Base-by-base conservation (phyloP, 345 rosid genomes). In the Acer campestre region DNA sequence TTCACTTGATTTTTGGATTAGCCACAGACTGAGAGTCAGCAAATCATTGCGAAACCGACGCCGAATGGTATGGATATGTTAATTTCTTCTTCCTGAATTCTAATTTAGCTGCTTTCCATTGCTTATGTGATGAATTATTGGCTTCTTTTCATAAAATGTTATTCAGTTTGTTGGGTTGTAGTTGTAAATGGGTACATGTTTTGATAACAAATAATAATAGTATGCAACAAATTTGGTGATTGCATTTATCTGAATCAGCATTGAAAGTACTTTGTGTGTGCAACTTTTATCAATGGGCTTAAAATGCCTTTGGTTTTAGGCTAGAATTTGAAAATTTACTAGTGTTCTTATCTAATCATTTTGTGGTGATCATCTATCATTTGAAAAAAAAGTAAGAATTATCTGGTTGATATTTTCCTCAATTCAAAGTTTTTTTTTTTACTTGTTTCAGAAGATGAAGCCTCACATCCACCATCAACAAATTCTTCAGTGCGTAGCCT, bases 31-130 rank as follows among this genome's bases (percentile, higher is more conserved):
- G 94, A 20, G 86, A 84, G 81, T 87, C 75, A 78, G 3, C 89
- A 82, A 46, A 87, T 94, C 73, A 83, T 90, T 51, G 96, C 98
- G 17, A 95, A 93, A 71, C 97, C 91, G 59, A 92, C 96, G 20
- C 98, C 94, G 0, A 73, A 51, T 3, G 95, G 95, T 88, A 85
- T 23, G 71, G n/a, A 27, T 67, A 44, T 17, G 61, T 65, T 68
- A 42, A 8, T 42, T 8, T 42, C 10, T 42, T 42, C 46, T 42
- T 42, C 46, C 46, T 8, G 46, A 9, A 42, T 42, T 42, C 11
- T 42, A 7, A 42, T 42, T 7, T 42, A 42, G 46, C 46, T 42
- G 46, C 46, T 42, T 9, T 42, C 10, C 46, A 42, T 42, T 42
- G 46, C 46, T 42, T 9, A 9, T 42, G 67, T 18, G 10, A 2